These are phyloP conservation scores for Fusarium caatingaense DNA, from an alignment of 2,329 filamentous ascomycete species.

Conservation along the genomic window DNA sequence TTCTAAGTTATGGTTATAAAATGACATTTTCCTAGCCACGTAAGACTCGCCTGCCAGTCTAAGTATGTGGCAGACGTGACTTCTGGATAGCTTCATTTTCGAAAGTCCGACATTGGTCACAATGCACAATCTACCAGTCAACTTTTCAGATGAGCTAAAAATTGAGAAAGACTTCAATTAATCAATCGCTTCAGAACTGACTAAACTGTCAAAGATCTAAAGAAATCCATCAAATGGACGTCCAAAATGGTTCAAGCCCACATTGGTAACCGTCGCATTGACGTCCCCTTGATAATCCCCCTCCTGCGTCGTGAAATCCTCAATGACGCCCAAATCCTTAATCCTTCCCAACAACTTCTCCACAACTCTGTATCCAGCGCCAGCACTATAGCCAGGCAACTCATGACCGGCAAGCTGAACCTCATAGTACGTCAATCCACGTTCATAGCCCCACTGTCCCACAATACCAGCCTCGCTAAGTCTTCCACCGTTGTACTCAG, in stretches of 20 bases:
- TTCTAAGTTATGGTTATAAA: too few species aligned
- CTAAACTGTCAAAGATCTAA: neutral
- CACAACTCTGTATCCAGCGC: constrained; percentile 45
- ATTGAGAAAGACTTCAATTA: too few species aligned
- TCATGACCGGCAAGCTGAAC: constrained; percentile 73
- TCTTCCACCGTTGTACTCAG: constrained; percentile 56
- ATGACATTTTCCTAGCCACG: too few species aligned
- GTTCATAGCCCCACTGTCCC: constrained; percentile 77
- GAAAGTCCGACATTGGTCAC: too few species aligned
- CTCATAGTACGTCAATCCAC: constrained; percentile 77
- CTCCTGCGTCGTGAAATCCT: constrained; percentile 42
- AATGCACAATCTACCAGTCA: too few species aligned
- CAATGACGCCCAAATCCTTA: constrained; percentile 34
- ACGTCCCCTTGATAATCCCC: constrained; percentile 31
- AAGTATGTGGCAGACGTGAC: too few species aligned
- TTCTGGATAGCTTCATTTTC: too few species aligned
- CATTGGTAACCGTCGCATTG: neutral
- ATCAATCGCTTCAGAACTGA: too few species aligned
- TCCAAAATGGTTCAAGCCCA: neutral
- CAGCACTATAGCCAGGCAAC: constrained; percentile 46
- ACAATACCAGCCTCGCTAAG: constrained; percentile 73
- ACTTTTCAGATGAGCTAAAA: too few species aligned
- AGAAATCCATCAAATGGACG: constrained; percentile 5
- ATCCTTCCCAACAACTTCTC: constrained; percentile 45
- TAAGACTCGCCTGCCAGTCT: too few species aligned